Evolutionary conservation across 805 yeast species (phyloP).

Genomic region (Yarrowia sp.): DNA sequence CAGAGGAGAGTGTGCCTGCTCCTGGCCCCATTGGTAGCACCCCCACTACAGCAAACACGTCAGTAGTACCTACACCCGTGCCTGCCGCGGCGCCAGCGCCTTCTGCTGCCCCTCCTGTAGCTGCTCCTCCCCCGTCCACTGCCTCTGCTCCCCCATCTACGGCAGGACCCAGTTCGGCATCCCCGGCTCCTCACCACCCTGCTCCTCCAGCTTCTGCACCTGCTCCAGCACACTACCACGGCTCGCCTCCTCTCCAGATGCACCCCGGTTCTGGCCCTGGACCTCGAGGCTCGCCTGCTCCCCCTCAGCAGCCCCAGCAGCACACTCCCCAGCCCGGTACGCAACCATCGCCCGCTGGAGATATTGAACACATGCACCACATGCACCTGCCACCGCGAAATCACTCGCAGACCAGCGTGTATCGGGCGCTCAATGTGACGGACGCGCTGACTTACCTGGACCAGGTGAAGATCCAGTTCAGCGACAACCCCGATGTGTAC

Average conservation of each 20-base stretch:
- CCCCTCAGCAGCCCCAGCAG: slow-evolving; percentile 5
- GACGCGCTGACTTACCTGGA: slow-evolving; percentile 95
- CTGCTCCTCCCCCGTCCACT: not conserved
- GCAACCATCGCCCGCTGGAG: not conserved
- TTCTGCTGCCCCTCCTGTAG: not conserved
- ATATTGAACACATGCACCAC: slow-evolving; percentile 18
- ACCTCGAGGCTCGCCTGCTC: slow-evolving; percentile 26
- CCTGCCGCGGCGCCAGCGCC: not conserved
- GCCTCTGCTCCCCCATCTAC: not conserved
- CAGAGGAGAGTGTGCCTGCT: slow-evolving; percentile 12
- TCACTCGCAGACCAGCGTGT: slow-evolving; percentile 34
- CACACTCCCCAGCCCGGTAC: slow-evolving; percentile 4
- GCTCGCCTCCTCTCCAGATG: slow-evolving; percentile 25
- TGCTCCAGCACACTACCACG: slow-evolving; percentile 23
- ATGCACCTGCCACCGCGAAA: slow-evolving; percentile 23
- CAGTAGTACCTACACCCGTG: not conserved
- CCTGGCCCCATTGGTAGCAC: not conserved
- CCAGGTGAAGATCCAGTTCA: slow-evolving; percentile 91
- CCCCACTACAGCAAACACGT: not conserved
- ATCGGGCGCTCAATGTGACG: slow-evolving; percentile 79
- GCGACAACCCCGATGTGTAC: slow-evolving; percentile 90
- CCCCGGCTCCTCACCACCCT: slow-evolving; percentile 21
- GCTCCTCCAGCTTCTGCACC: slow-evolving; percentile 26
- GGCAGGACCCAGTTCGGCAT: slow-evolving; percentile 25
- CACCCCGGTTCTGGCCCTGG: not conserved